Evolutionary conservation across 2,329 filamentous ascomycete genomes (phyloP), one percentile per base, ranked within the genome.

Genomic region (Paecilomyces sp.): DNA sequence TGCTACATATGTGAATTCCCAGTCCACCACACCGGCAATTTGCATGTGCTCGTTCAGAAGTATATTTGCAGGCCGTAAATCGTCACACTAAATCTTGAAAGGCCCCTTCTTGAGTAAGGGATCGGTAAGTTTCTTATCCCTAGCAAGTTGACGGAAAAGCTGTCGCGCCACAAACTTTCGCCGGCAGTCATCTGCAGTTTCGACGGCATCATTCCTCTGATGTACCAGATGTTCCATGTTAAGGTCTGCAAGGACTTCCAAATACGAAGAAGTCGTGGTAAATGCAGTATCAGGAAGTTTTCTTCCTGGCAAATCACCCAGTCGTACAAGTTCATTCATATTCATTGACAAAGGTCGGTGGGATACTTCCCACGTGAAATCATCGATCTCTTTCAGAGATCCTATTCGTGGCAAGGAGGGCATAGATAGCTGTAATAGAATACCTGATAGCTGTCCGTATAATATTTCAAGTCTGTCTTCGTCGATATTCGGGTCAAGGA

Each of bases 361-460:
- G 68, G n/a, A 73, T 75, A 24, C 79, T 76, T 25, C 62, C 66
- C n/a, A 47, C 6, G 36, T 47, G 13, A 47, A 47, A 47, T 47
- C 36, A 7, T 47, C 36, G n/a, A 47, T 8, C 36, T 47, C n/a
- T 3, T 3, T 7, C 13, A 18, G 15, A 6, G 36, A 47, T 3
- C 36, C 36, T 47, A 47, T 47, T 18, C 13, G 36, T 7, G 70
- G 54, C 51, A 79, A 77, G 0, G 59, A 66, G 3, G 66, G 58
- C 3, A 54, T 58, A 1, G 66, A 69, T 5, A 79, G 64, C 57
- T 76, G 69, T 1, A 79, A 62, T 22, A 77, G 15, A 53, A 71
- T 74, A 3, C 58, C 60, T 41, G 76, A 75, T 63, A 77, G 71
- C 61, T 77, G 72, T 1, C 63, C 52, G 58, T 77, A 78, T 0